phyloP scores from a whole-genome alignment of 805 yeast species.

The Hanseniaspora occidentalis region DNA sequence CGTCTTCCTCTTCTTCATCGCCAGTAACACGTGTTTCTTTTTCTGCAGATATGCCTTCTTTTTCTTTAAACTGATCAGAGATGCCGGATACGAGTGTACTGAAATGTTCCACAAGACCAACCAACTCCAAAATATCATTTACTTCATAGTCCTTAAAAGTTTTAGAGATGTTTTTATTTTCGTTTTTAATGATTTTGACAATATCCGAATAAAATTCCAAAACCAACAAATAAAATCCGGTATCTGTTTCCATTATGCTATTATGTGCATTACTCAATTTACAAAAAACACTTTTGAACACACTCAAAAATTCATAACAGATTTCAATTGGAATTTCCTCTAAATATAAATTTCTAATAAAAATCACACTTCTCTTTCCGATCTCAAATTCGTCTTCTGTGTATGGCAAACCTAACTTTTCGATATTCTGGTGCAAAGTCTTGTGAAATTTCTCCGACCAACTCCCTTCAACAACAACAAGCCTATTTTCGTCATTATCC shows the following conservation, averaged over 20 bases:
- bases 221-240: background rate
- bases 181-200: background rate
- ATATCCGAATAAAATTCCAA: background rate
- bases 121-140: background rate
- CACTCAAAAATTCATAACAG: background rate
- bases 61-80: background rate
- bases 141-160: too few relatives aligned
- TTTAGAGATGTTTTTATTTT: too few relatives aligned
- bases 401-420: conserved; percentile 5
- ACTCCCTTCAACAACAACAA: conserved; percentile 8
- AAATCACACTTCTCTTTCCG: conserved; percentile 18
- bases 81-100: background rate
- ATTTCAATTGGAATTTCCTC: conserved; percentile 8
- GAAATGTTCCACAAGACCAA: background rate
- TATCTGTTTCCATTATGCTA: background rate
- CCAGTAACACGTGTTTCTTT: too few relatives aligned
- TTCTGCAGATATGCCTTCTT: too few relatives aligned
- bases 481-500: conserved; percentile 21
- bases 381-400: conserved; percentile 8
- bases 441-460: conserved; percentile 7
- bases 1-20: conserved; percentile 11
- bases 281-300: background rate
- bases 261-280: background rate
- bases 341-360: conserved; percentile 19
- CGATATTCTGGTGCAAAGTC: conserved; percentile 13